phyloP scores from a whole-genome alignment of 2,329 filamentous ascomycete species.

The Aphanoascus verrucosus region DNA sequence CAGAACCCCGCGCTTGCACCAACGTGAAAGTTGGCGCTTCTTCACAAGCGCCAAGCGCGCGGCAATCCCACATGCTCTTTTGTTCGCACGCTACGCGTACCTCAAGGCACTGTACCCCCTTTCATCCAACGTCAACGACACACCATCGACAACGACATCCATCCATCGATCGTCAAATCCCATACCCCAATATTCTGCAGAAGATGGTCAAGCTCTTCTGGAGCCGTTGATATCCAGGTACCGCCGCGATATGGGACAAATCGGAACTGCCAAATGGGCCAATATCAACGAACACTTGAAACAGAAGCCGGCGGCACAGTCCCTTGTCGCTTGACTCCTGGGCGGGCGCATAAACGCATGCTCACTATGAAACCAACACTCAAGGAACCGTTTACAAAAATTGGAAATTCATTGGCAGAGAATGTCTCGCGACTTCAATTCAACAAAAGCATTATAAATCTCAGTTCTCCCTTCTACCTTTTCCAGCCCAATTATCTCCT shows the following conservation, averaged over 20 bases:
- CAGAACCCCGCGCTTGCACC: too few relatives aligned
- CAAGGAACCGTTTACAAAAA: not conserved
- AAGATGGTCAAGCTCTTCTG: not conserved
- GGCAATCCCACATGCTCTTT: not conserved
- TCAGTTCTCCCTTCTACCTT: conserved; percentile 12
- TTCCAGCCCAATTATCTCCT: conserved; percentile 11
- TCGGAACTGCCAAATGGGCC: not conserved
- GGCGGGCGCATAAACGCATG: not conserved
- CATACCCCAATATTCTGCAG: not conserved
- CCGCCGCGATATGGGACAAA: not conserved
- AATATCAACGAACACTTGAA: conserved; percentile 1
- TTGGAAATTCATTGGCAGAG: conserved; percentile 16
- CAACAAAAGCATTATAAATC: conserved; percentile 19
- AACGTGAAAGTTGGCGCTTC: too few relatives aligned
- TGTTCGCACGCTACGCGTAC: not conserved
- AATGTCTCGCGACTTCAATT: conserved; percentile 11
- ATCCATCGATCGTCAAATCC: not conserved
- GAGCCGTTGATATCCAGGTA: not conserved
- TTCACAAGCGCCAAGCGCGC: not conserved
- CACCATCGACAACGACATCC: not conserved
- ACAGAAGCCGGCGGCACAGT: conserved; percentile 6
- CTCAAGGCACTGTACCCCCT: too few relatives aligned
- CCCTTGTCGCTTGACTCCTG: conserved; percentile 4
- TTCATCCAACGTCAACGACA: not conserved
- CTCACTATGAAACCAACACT: not conserved